Evolutionary conservation across 495 filamentous ascomycete genomes (phyloP).

Genomic region (Aspergillus nanangensis): DNA sequence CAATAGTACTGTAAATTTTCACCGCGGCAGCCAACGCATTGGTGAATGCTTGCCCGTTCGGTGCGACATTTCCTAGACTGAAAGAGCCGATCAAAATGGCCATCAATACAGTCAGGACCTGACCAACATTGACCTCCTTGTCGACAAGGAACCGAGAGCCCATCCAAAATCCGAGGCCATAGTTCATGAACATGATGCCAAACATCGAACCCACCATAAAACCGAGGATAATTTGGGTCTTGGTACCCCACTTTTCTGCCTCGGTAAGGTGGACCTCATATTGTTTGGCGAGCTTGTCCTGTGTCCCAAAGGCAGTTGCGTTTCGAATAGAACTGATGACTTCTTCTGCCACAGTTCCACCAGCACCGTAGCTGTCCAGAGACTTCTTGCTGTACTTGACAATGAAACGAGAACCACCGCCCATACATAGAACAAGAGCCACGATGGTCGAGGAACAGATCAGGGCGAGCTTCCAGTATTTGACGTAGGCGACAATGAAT

Average conservation of each 20-base stretch:
- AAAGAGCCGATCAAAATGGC: slow-evolving; percentile 89
- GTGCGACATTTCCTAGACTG: slow-evolving; percentile 82
- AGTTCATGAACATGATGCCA: slow-evolving; percentile 78
- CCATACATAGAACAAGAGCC: slow-evolving; percentile 72
- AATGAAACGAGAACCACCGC: slow-evolving; percentile 64
- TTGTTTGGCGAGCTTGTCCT: slow-evolving; percentile 79
- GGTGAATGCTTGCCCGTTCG: slow-evolving; percentile 79
- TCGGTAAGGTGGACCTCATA: slow-evolving; percentile 70
- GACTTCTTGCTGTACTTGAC: slow-evolving; percentile 74
- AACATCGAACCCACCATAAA: slow-evolving; percentile 82
- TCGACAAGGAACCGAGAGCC: slow-evolving; percentile 74
- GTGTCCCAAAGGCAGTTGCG: slow-evolving; percentile 88
- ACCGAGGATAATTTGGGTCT: slow-evolving; percentile 63
- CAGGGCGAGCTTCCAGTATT: slow-evolving; percentile 78
- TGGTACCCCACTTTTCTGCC: slow-evolving; percentile 75
- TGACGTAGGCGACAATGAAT: slow-evolving; percentile 85
- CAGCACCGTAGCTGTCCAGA: slow-evolving; percentile 71
- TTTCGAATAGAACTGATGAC: slow-evolving; percentile 92
- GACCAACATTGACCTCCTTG: slow-evolving; percentile 52
- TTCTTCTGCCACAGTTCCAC: slow-evolving; percentile 89
- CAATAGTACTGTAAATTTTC: slow-evolving; percentile 92
- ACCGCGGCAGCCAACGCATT: slow-evolving; percentile 75
- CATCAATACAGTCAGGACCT: slow-evolving; percentile 75
- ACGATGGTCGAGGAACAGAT: slow-evolving; percentile 76
- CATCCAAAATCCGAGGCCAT: slow-evolving; percentile 93